Conservation (phyloP, 2,329 filamentous ascomycete species). For the Botryotinia globosa region DNA sequence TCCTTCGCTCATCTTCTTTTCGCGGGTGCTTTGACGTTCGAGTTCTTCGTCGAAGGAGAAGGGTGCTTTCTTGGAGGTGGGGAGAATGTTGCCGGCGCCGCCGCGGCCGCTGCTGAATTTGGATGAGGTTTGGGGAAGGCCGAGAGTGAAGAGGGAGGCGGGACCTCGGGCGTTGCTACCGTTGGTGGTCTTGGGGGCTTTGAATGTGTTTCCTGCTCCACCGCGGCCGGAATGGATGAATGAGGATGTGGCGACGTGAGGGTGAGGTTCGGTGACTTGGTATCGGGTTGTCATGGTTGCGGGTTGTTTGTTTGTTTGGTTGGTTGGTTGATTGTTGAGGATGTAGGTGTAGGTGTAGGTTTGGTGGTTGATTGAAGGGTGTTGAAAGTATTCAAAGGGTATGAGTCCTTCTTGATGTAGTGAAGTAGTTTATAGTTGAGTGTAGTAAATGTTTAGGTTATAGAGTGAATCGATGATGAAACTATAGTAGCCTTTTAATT, state of each 20-base stretch:
- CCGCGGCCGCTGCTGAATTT: constrained; percentile 36
- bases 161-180: constrained; percentile 32
- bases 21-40: constrained; percentile 33
- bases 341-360: background rate
- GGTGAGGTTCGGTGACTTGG: constrained; percentile 38
- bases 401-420: background rate
- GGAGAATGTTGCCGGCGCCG: constrained; percentile 38
- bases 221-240: constrained; percentile 37
- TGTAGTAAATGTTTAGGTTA: background rate
- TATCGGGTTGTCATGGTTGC: constrained; percentile 28
- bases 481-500: background rate
- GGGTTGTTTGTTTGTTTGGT: constrained; percentile 7
- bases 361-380: background rate
- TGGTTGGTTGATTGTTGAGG: background rate
- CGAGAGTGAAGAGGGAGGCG: constrained; percentile 33
- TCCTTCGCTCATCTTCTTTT: constrained; percentile 31
- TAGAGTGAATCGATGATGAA: constrained; percentile 1
- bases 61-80: constrained; percentile 31
- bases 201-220: constrained; percentile 38
- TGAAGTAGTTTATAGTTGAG: background rate
- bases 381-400: background rate
- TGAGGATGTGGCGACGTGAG: constrained; percentile 30
- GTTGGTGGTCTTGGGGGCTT: constrained; percentile 33
- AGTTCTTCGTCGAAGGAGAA: constrained; percentile 40
- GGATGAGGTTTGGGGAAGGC: constrained; percentile 30